Base-by-base conservation (phyloP, 148 eudicot genomes). In the Spergularia marina region DNA sequence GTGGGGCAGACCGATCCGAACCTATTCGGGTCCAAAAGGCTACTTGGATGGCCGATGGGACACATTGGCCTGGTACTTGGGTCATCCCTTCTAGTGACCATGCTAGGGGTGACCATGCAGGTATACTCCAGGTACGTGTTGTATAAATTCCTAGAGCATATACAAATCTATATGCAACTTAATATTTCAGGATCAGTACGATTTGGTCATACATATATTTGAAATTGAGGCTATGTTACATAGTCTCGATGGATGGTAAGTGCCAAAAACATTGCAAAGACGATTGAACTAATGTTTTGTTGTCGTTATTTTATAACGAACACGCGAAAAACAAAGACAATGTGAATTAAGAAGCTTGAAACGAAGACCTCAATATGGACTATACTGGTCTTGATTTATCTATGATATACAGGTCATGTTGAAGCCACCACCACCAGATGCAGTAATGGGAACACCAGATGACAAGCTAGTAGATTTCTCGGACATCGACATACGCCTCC, bases 41-140 rank as follows among this genome's bases (percentile, higher is more conserved):
- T 30, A 89, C 97, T 6, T 91, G 97, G 97, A 91, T 91, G 97
- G 88, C 91, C 0, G 93, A 91, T 74, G 97, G 97, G 14, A 88
- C 90, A 10, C 97, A 91, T 20, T 91, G 97, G 97, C 97, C 79
- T 6, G 92, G 92, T 13, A 81, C 93, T 56, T 93, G 98, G 98
- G 74, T 84, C 12, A 44, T 63, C 61, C 72, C 91, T 39, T 36
- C 87, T 5, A 62, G 78, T 3, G 95, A 94, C 15, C 98, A 94
- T 69, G 75, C 91, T 30, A 94, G 86, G 71, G 98, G 98, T 34
- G 96, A 95, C 66, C 98, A 95, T 76, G 90, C 93, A 0, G 97
- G 97, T 30, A 90, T 95, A 65, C 91, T 95, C 21, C 94, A 90
- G 80, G 88, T 85, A 66, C 55, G 77, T 2, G 16, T 30, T 30